Base-by-base conservation (phyloP, 140 eudicot species). In the Anethum foeniculum region DNA sequence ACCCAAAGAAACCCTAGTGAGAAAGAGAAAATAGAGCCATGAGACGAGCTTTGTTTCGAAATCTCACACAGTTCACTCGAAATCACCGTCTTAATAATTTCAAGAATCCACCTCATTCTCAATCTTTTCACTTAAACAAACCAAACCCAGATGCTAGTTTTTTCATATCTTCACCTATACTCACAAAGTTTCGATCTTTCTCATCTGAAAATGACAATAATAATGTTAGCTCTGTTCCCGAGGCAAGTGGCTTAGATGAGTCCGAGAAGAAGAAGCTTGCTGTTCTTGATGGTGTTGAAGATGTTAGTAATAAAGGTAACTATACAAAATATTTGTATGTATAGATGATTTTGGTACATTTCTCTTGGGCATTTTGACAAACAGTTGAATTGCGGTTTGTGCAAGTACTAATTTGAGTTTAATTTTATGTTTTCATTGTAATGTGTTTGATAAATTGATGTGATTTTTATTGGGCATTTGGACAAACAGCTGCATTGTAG, bases 1-100 rank as follows among this genome's bases (percentile, higher is more conserved):
- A 39, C 67, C 93, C 89, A 67, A 93, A 87, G 82, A 16, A 86
- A 91, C 56, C 87, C 91, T 46, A 83, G 84, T 36, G 56, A 51
- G 36, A 62, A 62, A 62, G 25, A 10, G 10, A 62, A 25, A 25
- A 23, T 0, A 23, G 34, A 39, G 71, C 71, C 38, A 83, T 83
- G 86, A 79, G 14, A 73, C 69, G 60, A 51, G 52, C 23, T 32
- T 56, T 83, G 34, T 21, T 58, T 27, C 48, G 71, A 74, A 79
- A 27, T n/a, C 65, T 83, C 80, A 43, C 68, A 23, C 39, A 12
- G 54, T 73, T 18, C 71, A 43, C 77, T 41, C 69, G 76, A 48
- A 41, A 44, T 54, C n/a, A 25, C 14, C 76, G 25, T 21, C 14
- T 5, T 39, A 13, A n/a, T 44, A 68, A 68, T 44, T 14, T 74